Evolutionary conservation across 2,329 filamentous ascomycete genomes (phyloP).

Genomic region (Cordyceps javanica): DNA sequence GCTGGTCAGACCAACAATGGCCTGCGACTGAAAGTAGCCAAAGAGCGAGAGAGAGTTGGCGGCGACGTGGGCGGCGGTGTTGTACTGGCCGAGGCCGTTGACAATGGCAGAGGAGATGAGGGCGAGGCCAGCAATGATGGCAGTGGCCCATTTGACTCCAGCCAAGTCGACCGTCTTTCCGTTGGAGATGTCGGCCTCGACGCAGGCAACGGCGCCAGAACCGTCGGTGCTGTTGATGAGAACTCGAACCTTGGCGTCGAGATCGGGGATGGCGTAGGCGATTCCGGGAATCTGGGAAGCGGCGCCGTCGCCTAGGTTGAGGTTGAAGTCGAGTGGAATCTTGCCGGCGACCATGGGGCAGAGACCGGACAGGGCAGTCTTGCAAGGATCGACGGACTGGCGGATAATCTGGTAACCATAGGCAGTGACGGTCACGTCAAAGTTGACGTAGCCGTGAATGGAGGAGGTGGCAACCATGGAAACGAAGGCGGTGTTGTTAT

Average conservation of each 20-base stretch:
- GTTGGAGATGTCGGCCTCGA: conserved; percentile 84
- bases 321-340: conserved; percentile 67
- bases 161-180: conserved; percentile 86
- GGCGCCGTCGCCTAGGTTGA: conserved; percentile 51
- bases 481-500: conserved; percentile 66
- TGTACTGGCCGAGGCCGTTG: conserved; percentile 85
- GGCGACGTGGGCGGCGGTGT: conserved; percentile 90
- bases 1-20: conserved; percentile 79
- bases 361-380: conserved; percentile 61
- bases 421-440: conserved; percentile 68
- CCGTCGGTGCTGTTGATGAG: conserved; percentile 66
- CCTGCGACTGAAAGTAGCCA: conserved; percentile 90
- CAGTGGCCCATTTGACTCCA: conserved; percentile 84
- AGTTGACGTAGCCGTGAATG: conserved; percentile 74
- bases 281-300: conserved; percentile 69
- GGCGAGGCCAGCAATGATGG: conserved; percentile 78
- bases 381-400: conserved; percentile 69
- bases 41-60: conserved; percentile 90
- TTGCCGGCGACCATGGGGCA: conserved; percentile 88
- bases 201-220: conserved; percentile 67
- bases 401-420: conserved; percentile 74
- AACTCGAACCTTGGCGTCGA: conserved; percentile 79
- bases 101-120: conserved; percentile 81
- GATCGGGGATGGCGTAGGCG: conserved; percentile 83
- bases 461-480: conserved; percentile 76